Evolutionary conservation across 208 protist genomes (phyloP), one percentile per base, ranked within the genome.

Genomic region (Leishmania tarentolae): DNA sequence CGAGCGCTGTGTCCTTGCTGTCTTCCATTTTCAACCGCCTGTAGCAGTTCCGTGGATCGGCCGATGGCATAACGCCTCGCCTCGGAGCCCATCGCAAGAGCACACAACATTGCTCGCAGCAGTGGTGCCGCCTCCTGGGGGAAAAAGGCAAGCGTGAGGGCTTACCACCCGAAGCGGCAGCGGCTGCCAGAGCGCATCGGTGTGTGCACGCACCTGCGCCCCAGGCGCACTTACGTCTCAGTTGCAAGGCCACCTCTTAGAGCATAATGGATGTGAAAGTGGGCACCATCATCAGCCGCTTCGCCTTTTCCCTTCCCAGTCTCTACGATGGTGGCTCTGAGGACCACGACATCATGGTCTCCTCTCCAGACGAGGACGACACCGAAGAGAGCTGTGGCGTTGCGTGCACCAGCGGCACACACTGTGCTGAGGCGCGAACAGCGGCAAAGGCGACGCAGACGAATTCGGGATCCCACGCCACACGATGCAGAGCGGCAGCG

Each of bases 221-320:
- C 19, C 28, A 6, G 21, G 11, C 19, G 13, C 13, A 37, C n/a
- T 28, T 37, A n/a, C 3, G n/a, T 31, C 0, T 31, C 4, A n/a
- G 21, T 8, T 6, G 24, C 11, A 21, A 31, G 24, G 7, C 2
- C 31, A 19, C 59, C 59, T 40, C 35, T 35, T 40, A 37, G 21
- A 24, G 40, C 28, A 15, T 15, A 24, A 81, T 82, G 82, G 73
- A 81, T 28, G 73, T 82, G 50, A 74, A 56, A 7, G 0, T 85
- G 0, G 42, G 47, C 71, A 85, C 68, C 35, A 78, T 85, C 52
- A 42, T 81, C 42, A 78, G 69, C 2, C 81, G 81, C 47, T 81
- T 85, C 47, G 13, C 50, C 28, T 80, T 84, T 42, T 65, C 71
- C 3, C 35, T 81, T 37, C 52, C 57, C 0, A 13, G 7, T 2